Evolutionary conservation across 345 rosid genomes (phyloP), one percentile per base, ranked within the genome.

Genomic region (Dovyalis caffra): DNA sequence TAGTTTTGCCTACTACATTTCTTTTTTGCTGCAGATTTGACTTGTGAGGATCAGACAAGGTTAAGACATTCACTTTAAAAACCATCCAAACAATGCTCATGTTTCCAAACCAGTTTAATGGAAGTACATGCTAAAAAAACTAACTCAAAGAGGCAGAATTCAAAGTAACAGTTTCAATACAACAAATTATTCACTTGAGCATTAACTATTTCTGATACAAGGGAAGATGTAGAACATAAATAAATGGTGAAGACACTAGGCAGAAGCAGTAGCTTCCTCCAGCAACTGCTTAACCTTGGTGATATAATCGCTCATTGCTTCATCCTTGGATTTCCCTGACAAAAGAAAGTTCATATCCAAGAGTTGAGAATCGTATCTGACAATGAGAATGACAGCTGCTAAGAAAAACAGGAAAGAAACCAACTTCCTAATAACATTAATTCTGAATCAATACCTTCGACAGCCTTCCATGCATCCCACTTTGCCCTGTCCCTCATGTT

Each of bases 401-500:
- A 14, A 31, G 21, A 12, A 10, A 9, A 71, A 35, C 18, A 10
- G 33, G 16, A 25, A 34, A 45, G 6, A 60, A 45, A 32, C 33
- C 1, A 10, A 0, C 12, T 12, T 23, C 61, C 38, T 68, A 10
- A 3, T 3, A 28, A 0, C 28, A 49, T 1, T 6, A 5, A 57
- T 62, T 28, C 7, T 18, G 21, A 25, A 37, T 56, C 43, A 53
- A 10, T 73, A 92, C 99, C 92, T 89, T 95, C 97, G 79, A 89
- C 95, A 56, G 90, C 88, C 88, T 95, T 95, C 99, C 98, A 95
- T 29, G 98, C 97, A 78, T 95, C 99, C 99, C 99, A 95, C 86
- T 95, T 95, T 1, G 93, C 92, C 74, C 88, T 88, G 21, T 90
- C 99, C 88, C 79, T 93, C 89, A 78, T 65, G 91, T 63, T 81